phyloP scores from a whole-genome alignment of 352 stramenopile species.

The Phytophthora kernoviae region DNA sequence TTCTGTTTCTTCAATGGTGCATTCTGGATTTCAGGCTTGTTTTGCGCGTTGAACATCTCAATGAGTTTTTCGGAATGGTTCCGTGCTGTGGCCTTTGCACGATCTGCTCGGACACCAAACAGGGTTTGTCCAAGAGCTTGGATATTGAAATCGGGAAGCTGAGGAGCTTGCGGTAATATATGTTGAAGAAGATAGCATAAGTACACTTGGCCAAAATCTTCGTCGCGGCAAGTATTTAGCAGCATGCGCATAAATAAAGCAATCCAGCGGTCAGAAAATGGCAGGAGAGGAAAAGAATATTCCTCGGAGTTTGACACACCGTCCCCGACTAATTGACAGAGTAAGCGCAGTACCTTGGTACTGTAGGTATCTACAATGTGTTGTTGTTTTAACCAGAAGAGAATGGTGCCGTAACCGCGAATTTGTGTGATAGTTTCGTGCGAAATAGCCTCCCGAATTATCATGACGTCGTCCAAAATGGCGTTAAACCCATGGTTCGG shows the following conservation, averaged over 20 bases:
- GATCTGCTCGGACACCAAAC: conserved; percentile 2
- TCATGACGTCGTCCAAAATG: conserved; percentile 42
- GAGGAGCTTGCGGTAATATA: conserved; percentile 22
- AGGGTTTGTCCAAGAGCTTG: conserved; percentile 11
- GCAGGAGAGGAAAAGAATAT: neutral
- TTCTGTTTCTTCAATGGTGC: conserved; percentile 24
- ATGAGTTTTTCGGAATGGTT: conserved; percentile 17
- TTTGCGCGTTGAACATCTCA: conserved; percentile 5
- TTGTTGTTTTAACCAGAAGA: conserved; percentile 49
- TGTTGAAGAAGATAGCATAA: conserved; percentile 37
- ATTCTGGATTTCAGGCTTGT: neutral
- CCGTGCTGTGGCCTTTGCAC: neutral
- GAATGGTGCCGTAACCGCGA: conserved; percentile 25
- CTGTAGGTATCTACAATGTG: conserved; percentile 33
- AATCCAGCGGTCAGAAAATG: conserved; percentile 37
- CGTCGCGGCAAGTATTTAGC: conserved; percentile 11
- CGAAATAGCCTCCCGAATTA: conserved; percentile 9
- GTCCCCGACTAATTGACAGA: conserved; percentile 34
- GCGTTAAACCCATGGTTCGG: conserved; percentile 15
- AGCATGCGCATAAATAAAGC: conserved; percentile 29
- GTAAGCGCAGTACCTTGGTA: conserved; percentile 35
- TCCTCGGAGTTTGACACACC: neutral
- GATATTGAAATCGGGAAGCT: conserved; percentile 9
- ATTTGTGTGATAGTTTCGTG: conserved; percentile 27
- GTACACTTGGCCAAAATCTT: conserved; percentile 31